Evolutionary conservation across 768 basidiomycete species (phyloP), one percentile per base, ranked within the genome.

Genomic region (Tylopilus cervinicoccineus): DNA sequence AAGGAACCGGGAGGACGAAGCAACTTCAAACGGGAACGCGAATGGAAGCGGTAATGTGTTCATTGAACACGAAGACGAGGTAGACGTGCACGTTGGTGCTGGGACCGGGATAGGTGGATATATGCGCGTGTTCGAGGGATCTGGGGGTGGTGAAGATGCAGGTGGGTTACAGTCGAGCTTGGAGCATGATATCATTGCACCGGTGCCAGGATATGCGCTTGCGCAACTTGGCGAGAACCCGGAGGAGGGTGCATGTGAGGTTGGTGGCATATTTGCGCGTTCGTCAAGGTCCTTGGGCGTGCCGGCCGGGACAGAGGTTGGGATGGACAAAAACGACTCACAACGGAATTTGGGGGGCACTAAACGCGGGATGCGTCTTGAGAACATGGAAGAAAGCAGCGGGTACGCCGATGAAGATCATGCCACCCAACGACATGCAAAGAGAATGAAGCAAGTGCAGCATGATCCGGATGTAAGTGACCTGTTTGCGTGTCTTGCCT

Each of bases 41-140:
- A 39, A 16, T 14, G 38, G 16, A 7, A 29, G 31, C 20, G n/a
- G 39, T 1, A 31, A 23, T 20, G 3, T 38, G 27, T 43, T 53
- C 23, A 46, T 49, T 47, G 39, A 27, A 19, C 29, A 48, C 14
- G 52, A 46, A 13, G 51, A 43, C 0, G 54, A 51, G 19, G 24
- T 24, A n/a, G 50, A 42, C 12, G 20, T 37, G 19, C 40, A 32
- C 19, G 6, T 22, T 4, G 33, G 37, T 27, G n/a, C 32, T 34
- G 52, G 49, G 6, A 19, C 40, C 6, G 46, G 50, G 22, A 22
- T 48, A 23, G 39, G 50, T 49, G 63, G 54, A 8, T 64, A 64
- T 65, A 64, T 65, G 63, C 63, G 54, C 45, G 24, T 16, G 17
- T 43, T 52, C 20, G 56, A 50, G 24, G 44, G 38, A 27, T 26